A percentile compares a stretch with the other conserved stretches of the same genome.
Conservation (phyloP, 257 asterid species). For the Primulina eburnea region DNA sequence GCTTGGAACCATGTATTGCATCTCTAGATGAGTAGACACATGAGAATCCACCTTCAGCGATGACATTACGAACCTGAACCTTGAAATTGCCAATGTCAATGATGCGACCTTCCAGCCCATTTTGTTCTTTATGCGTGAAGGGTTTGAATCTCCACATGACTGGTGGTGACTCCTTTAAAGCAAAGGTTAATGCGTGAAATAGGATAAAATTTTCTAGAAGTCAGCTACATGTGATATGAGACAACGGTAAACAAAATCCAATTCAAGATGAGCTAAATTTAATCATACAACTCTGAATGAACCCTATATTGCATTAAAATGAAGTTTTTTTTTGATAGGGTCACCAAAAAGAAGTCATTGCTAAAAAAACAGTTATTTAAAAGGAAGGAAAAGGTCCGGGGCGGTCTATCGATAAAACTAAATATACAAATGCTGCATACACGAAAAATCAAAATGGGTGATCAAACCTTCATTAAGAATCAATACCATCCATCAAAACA, state of each 20-base stretch:
- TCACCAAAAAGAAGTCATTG: background rate
- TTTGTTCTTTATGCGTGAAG: slow-evolving; percentile 76
- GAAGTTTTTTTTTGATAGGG: background rate
- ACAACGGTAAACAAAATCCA: background rate
- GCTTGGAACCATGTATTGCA: slow-evolving; percentile 74
- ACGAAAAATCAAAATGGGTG: slow-evolving; percentile 6
- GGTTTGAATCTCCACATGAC: slow-evolving; percentile 95
- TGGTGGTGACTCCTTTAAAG: slow-evolving; percentile 24
- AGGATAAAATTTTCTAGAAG: slow-evolving; percentile 10
- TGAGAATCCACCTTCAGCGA: slow-evolving; percentile 99
- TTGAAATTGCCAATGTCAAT: slow-evolving; percentile 80
- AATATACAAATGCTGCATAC: slow-evolving; percentile 4
- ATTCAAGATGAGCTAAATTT: background rate
- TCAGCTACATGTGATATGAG: background rate
- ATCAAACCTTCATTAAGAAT: background rate
- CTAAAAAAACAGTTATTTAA: background rate
- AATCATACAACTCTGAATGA: slow-evolving; percentile 13
- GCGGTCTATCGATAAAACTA: background rate
- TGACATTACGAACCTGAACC: slow-evolving; percentile 74
- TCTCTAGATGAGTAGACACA: slow-evolving; percentile 89
- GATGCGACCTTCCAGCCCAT: slow-evolving; percentile 92
- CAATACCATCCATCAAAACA: background rate
- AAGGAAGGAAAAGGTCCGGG: slow-evolving; percentile 3
- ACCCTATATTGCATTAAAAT: background rate
- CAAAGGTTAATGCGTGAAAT: slow-evolving; percentile 35